A percentile compares a stretch with the other conserved stretches of the same genome.
Evolutionary conservation across 306 rosid genomes (phyloP).

Genomic region (Clitoria ternatea): DNA sequence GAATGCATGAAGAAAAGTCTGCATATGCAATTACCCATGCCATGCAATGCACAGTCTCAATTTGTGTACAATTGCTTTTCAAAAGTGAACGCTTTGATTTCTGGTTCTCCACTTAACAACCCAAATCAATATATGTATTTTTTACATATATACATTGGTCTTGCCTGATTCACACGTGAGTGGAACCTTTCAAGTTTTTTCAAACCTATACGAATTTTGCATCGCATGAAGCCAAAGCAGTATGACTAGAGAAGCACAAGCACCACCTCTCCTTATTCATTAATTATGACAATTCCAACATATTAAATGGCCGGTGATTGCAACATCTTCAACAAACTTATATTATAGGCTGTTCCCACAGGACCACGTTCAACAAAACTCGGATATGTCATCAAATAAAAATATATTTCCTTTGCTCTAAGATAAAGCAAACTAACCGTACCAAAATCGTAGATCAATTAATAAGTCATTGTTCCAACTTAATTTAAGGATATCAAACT

Average conservation of each 20-base stretch:
- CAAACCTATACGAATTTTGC: constrained; percentile 12
- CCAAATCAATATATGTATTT: background rate
- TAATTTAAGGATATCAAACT: no score
- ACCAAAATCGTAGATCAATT: no score
- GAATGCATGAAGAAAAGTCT: no score
- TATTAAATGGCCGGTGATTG: constrained; percentile 21
- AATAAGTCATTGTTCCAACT: no score
- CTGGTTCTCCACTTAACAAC: background rate
- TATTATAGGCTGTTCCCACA: background rate
- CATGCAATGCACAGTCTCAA: background rate
- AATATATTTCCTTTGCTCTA: no score
- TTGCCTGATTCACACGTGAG: constrained; percentile 20
- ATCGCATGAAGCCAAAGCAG: background rate
- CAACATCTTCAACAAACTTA: background rate
- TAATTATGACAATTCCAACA: no score
- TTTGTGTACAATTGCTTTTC: background rate
- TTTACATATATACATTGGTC: no score
- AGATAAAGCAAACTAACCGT: no score
- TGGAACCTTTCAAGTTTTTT: constrained; percentile 21
- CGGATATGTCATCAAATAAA: no score
- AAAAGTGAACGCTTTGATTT: background rate
- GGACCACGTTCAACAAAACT: background rate
- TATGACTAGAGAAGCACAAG: background rate
- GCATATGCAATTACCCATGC: background rate
- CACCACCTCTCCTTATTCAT: no score